Evolutionary conservation across 768 basidiomycete genomes (phyloP).

Genomic region (Lactifluus echinatus): DNA sequence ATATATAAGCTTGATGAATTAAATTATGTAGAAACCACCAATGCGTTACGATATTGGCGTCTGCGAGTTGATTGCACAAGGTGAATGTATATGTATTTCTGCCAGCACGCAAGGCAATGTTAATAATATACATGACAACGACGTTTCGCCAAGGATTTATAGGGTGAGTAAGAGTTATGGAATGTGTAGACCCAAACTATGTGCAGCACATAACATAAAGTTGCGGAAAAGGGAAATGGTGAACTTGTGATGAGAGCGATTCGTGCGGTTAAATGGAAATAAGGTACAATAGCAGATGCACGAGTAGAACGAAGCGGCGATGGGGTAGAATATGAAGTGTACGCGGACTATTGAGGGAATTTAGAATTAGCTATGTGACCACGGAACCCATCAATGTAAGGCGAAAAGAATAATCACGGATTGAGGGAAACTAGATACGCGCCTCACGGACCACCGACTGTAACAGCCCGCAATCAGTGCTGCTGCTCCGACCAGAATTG

Average conservation of each 20-base stretch:
- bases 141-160: constrained; percentile 13
- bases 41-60: constrained; percentile 2
- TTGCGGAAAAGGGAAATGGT: constrained; percentile 5
- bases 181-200: constrained; percentile 16
- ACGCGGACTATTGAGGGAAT: background rate
- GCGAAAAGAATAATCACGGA: background rate
- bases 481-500: constrained; percentile 16
- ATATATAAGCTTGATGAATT: background rate
- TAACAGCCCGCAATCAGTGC: background rate
- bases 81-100: constrained; percentile 8
- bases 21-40: background rate
- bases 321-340: constrained; percentile 9
- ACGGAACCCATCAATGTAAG: background rate
- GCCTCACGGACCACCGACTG: too few relatives aligned
- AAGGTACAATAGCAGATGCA: constrained; percentile 14
- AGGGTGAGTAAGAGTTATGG: constrained; percentile 15
- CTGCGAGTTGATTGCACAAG: constrained; percentile 4
- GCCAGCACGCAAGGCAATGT: constrained; percentile 7
- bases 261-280: constrained; percentile 12
- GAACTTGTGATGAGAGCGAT: constrained; percentile 9
- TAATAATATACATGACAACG: constrained; percentile 19
- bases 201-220: constrained; percentile 19
- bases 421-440: background rate
- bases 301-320: constrained; percentile 4
- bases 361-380: background rate